Percentiles rank a stretch among this genome's conserved stretches.
These are phyloP conservation scores for Tolypocladium amazonense DNA, from an alignment of 2,329 filamentous ascomycete species.

Conservation along the genomic window DNA sequence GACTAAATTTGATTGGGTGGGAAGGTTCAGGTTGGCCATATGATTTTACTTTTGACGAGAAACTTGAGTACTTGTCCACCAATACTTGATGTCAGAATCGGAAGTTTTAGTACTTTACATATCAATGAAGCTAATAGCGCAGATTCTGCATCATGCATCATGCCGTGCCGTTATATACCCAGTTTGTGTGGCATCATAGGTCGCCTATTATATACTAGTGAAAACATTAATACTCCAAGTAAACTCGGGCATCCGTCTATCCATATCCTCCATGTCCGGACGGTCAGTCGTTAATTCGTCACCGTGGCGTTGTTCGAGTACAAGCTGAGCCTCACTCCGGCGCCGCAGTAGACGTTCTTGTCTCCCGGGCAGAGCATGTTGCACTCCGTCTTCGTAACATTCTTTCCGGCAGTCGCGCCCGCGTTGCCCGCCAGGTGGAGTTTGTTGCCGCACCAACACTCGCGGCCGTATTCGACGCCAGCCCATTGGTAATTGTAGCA, in stretches of 20 bases:
- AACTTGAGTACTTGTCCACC: background rate
- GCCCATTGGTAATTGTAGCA: slow-evolving; percentile 23
- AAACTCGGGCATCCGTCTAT: background rate
- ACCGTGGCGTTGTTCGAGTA: slow-evolving; percentile 11
- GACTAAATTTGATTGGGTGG: too few relatives aligned
- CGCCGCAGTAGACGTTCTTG: slow-evolving; percentile 18
- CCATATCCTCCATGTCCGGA: background rate
- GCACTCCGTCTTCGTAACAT: slow-evolving; percentile 19
- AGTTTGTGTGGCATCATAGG: background rate
- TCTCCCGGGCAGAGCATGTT: slow-evolving; percentile 24
- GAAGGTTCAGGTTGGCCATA: background rate
- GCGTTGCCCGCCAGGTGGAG: slow-evolving; percentile 16
- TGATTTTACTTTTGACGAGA: background rate
- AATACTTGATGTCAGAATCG: too few relatives aligned
- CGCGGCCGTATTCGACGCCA: slow-evolving; percentile 25
- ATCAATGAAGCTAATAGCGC: background rate
- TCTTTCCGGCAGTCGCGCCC: slow-evolving; percentile 13
- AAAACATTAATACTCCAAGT: background rate
- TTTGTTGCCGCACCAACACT: slow-evolving; percentile 26
- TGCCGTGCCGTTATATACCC: background rate
- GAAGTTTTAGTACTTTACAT: background rate
- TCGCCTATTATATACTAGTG: background rate
- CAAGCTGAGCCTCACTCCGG: slow-evolving; percentile 17
- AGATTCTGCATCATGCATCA: too few relatives aligned
- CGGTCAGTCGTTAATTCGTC: background rate